Base-by-base conservation (phyloP, 495 filamentous ascomycete species). In the Penicillium simplicissimum region DNA sequence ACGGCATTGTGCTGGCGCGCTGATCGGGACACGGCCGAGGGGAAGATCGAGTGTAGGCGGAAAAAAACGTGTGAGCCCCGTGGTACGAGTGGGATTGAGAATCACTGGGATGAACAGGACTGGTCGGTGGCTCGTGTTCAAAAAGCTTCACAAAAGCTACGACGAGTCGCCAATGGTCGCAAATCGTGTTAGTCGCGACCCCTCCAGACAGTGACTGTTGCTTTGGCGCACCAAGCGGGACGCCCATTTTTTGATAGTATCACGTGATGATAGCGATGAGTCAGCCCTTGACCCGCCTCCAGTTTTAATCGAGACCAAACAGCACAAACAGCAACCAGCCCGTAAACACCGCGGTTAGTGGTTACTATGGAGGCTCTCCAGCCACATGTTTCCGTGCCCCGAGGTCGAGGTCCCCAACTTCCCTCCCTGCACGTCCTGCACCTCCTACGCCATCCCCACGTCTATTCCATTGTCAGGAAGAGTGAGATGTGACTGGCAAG, bases 381-480 rank as follows among this genome's bases (percentile, higher is more conserved):
- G 78, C 78, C 78, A 80, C 78, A 77, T 80, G 77, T 75, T 79
- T 76, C 70, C 68, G 47, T 60, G 58, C 64, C 60, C 68, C 70
- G 69, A 72, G 69, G 69, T 68, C 71, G 70, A 74, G 74, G 62
- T 66, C 53, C 23, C 52, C 48, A 19, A 42, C 40, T 57, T 62
- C 61, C 68, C 67, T 68, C 57, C 68, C n/a, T 58, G 63, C 63
- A 64, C 35, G n/a, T 53, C 31, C 34, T 52, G 48, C 48, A 34
- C 54, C 53, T 52, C 52, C 45, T 64, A 25, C 52, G 55, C 61
- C 63, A 72, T 69, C 64, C 67, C 68, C 68, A 63, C 67, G 63
- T 60, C 36, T 54, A 67, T 59, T 52, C 48, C 57, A 62, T 51
- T 54, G 58, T 59, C 40, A 23, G 62, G 48, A 59, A 55, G 48